Conservation (phyloP, 1,139 yeast species). For the Ogataea hybrid region DNA sequence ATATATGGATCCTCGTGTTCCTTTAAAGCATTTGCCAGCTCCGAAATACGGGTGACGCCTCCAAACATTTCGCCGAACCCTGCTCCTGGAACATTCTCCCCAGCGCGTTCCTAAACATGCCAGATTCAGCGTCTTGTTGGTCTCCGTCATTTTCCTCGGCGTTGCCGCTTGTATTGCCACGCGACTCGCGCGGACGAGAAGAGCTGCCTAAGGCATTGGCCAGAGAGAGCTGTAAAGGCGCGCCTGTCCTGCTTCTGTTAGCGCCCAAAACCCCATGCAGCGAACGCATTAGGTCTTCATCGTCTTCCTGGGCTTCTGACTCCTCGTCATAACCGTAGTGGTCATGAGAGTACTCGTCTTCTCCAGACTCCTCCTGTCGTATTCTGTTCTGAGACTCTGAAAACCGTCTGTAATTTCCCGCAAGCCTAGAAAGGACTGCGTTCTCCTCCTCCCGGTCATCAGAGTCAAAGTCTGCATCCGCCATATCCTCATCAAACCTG, state of each 20-base stretch:
- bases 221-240: constrained; percentile 17
- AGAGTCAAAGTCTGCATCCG: constrained; percentile 14
- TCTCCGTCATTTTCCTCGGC: constrained; percentile 13
- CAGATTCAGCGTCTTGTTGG: constrained; percentile 15
- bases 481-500: constrained; percentile 23
- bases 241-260: constrained; percentile 16
- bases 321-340: constrained; percentile 22
- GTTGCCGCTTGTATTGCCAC: constrained; percentile 11
- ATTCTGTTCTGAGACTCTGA: constrained; percentile 28
- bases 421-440: constrained; percentile 25
- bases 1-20: constrained; percentile 47
- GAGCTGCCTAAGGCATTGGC: constrained; percentile 25
- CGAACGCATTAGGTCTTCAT: constrained; percentile 30
- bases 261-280: constrained; percentile 27
- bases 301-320: constrained; percentile 24
- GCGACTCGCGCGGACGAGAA: constrained; percentile 9
- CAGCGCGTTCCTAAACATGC: constrained; percentile 35
- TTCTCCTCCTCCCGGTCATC: constrained; percentile 27
- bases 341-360: constrained; percentile 11
- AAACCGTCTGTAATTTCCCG: constrained; percentile 31
- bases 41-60: constrained; percentile 38
- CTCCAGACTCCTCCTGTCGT: constrained; percentile 19
- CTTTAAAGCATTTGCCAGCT: constrained; percentile 41
- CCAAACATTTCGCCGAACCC: constrained; percentile 31
- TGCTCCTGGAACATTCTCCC: constrained; percentile 34